Percentiles rank a stretch among this genome's conserved stretches.
Conservation (phyloP, 1,139 yeast genomes). For the Saccharomyces hybrid region DNA sequence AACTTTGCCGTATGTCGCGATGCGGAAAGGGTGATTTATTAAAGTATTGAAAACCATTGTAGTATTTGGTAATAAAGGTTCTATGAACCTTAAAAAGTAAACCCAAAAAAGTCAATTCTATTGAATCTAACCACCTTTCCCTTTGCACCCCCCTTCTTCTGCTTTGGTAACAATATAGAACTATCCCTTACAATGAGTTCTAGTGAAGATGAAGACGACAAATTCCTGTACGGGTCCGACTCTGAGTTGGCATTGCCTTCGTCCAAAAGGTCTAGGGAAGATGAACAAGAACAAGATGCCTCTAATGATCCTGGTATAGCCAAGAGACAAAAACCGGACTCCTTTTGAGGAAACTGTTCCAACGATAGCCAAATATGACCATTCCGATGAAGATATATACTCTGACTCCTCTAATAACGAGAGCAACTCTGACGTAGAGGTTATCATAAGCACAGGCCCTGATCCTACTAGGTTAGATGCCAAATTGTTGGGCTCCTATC, state of each 20-base stretch:
- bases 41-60: background rate
- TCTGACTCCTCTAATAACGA: constrained; percentile 37
- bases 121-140: background rate
- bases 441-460: constrained; percentile 48
- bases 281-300: constrained; percentile 12
- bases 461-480: constrained; percentile 32
- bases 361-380: background rate
- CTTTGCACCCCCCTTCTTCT: background rate
- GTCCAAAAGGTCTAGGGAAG: constrained; percentile 29
- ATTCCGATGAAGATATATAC: constrained; percentile 8
- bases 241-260: constrained; percentile 33
- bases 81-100: background rate
- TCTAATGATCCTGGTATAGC: constrained; percentile 13
- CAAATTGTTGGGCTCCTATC: constrained; percentile 22
- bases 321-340: background rate
- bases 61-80: background rate
- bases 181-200: constrained; percentile 21
- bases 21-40: background rate
- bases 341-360: constrained; percentile 14
- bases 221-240: constrained; percentile 74
- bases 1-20: background rate
- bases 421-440: constrained; percentile 57
- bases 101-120: background rate
- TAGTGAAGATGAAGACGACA: constrained; percentile 70
- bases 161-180: background rate